Conservation (phyloP, 2,329 filamentous ascomycete genomes). For the Myriosclerotinia scirpicola region DNA sequence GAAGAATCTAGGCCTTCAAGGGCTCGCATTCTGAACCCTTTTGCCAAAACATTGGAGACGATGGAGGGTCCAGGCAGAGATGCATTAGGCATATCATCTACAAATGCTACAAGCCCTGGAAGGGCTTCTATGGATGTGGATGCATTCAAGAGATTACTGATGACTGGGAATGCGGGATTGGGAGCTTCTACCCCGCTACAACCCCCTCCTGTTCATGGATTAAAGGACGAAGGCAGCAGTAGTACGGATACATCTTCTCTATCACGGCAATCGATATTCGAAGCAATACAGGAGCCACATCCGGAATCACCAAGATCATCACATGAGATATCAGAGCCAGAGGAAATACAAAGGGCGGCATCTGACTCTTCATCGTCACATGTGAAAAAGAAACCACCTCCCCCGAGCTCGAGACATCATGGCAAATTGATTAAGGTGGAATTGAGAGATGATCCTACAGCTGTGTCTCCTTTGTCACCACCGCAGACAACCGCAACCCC, state of each 20-base stretch:
- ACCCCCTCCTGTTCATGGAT: constrained; percentile 34
- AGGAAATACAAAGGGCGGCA: constrained; percentile 47
- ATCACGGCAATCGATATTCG: constrained; percentile 59
- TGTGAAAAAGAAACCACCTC: constrained; percentile 67
- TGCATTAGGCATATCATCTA: constrained; percentile 24
- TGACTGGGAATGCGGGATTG: constrained; percentile 64
- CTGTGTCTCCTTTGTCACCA: constrained; percentile 39
- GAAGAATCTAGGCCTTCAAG: constrained; percentile 28
- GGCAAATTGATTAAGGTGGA: constrained; percentile 68
- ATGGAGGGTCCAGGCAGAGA: constrained; percentile 44
- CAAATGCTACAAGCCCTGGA: constrained; percentile 38
- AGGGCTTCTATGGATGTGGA: constrained; percentile 66
- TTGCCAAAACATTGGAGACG: constrained; percentile 56
- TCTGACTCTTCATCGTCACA: constrained; percentile 34
- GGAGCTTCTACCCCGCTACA: constrained; percentile 37
- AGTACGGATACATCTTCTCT: constrained; percentile 59
- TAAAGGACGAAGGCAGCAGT: constrained; percentile 48
- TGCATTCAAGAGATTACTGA: constrained; percentile 71
- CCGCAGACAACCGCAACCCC: constrained; percentile 29
- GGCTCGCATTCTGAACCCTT: constrained; percentile 51
- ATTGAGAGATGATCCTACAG: constrained; percentile 44
- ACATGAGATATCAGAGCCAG: constrained; percentile 58
- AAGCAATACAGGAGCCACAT: constrained; percentile 47
- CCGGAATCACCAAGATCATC: constrained; percentile 56
- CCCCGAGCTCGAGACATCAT: constrained; percentile 76